These are phyloP conservation scores for Schizopora paradoxa DNA, from an alignment of 1,284 basidiomycete genomes.

Conservation along the genomic window DNA sequence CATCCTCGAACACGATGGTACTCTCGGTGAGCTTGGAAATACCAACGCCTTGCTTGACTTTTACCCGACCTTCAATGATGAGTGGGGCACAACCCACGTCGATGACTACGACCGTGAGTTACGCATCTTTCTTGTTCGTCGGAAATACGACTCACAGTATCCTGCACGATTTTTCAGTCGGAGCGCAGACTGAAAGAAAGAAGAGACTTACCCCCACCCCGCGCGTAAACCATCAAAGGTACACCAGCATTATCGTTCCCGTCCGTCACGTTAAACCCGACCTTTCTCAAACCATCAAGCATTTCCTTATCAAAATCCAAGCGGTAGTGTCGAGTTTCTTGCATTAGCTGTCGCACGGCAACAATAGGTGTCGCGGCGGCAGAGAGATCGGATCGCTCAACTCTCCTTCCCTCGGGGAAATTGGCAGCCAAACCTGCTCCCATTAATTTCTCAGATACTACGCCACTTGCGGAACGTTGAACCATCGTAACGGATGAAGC, in stretches of 20 bases:
- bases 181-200: too few relatives aligned
- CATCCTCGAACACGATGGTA: conserved; percentile 31
- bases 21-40: conserved; percentile 24
- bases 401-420: conserved; percentile 39
- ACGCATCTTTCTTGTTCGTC: background rate
- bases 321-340: conserved; percentile 26
- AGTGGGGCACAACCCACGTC: conserved; percentile 39
- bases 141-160: conserved; percentile 11
- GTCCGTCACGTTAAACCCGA: conserved; percentile 36
- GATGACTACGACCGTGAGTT: conserved; percentile 24
- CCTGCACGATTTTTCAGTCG: too few relatives aligned
- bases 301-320: conserved; percentile 30
- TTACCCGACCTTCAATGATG: conserved; percentile 26
- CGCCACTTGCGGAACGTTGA: conserved; percentile 33
- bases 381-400: conserved; percentile 42
- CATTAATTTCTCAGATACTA: conserved; percentile 25
- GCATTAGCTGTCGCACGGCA: conserved; percentile 32
- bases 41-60: conserved; percentile 29
- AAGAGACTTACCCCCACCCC: conserved; percentile 26
- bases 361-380: conserved; percentile 35
- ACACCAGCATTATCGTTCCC: conserved; percentile 28
- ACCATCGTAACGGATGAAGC: conserved; percentile 35
- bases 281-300: conserved; percentile 32
- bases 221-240: conserved; percentile 25
- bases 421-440: conserved; percentile 21